phyloP scores from a whole-genome alignment of 768 basidiomycete species.

The Fibroporia radiculosa region DNA sequence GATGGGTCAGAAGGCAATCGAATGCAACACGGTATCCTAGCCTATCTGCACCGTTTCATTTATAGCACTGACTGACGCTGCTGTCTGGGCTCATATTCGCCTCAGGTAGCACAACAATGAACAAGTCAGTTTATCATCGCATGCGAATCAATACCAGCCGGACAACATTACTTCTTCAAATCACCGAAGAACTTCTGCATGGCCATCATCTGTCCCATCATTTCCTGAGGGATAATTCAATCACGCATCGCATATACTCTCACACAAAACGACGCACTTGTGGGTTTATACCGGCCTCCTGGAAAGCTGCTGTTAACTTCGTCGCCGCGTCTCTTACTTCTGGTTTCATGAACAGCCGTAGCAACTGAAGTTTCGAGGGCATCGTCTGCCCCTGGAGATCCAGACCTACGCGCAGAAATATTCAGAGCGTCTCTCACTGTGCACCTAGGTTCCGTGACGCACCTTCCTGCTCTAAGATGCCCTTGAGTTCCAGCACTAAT shows the following conservation, averaged over 20 bases:
- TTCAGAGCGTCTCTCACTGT: no score
- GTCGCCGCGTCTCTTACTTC: conserved; percentile 44
- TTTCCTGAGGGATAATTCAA: background rate
- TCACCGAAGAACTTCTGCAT: background rate
- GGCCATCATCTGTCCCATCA: background rate
- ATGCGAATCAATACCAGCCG: no score
- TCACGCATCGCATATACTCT: background rate
- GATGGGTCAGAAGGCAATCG: no score
- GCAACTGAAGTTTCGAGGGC: conserved; percentile 31
- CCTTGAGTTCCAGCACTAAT: conserved; percentile 2
- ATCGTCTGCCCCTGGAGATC: background rate
- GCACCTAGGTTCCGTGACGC: background rate
- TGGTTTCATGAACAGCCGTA: conserved; percentile 43
- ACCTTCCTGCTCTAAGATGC: conserved; percentile 6
- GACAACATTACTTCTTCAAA: no score
- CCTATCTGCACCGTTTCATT: no score
- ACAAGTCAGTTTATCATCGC: no score
- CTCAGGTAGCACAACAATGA: no score
- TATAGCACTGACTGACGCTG: no score
- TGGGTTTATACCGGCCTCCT: conserved; percentile 39
- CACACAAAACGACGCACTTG: background rate
- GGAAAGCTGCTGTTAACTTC: conserved; percentile 39
- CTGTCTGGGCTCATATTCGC: no score
- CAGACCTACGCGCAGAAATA: background rate
- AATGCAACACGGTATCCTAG: no score